Conservation (phyloP, 2,329 filamentous ascomycete genomes). For the Dactylonectria macrodidyma region DNA sequence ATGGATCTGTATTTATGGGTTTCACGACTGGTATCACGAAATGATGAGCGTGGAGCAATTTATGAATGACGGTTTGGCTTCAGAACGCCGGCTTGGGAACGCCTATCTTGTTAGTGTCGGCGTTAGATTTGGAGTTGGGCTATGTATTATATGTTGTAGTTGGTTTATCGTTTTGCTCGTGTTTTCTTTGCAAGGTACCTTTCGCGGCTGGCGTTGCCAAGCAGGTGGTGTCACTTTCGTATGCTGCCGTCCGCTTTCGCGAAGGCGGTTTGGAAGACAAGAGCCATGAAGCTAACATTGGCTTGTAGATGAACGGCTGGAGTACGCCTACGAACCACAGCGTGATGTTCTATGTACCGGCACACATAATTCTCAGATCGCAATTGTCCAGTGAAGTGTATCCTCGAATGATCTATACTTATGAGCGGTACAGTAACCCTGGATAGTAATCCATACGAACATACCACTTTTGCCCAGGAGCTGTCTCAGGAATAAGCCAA, state of each 20-base stretch:
- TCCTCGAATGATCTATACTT: no score
- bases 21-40: constrained; percentile 6
- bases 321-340: background rate
- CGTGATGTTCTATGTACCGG: no score
- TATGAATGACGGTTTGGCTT: constrained; percentile 18
- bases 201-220: background rate
- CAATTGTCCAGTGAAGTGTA: no score
- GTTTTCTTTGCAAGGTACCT: background rate
- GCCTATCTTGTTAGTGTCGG: constrained; percentile 11
- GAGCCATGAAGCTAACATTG: background rate
- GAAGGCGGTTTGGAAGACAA: background rate
- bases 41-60: constrained; percentile 16
- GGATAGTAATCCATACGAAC: no score
- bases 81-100: constrained; percentile 1
- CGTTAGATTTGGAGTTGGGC: background rate
- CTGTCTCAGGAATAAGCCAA: no score
- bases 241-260: background rate
- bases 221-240: background rate
- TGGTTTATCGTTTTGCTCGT: background rate
- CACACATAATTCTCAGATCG: no score
- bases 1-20: constrained; percentile 8
- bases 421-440: no score
- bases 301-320: background rate
- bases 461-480: no score
- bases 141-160: constrained; percentile 3